Evolutionary conservation across 2,329 filamentous ascomycete species (phyloP), one percentile per base, ranked within the genome.

Genomic region (Hypoxylon sp.): DNA sequence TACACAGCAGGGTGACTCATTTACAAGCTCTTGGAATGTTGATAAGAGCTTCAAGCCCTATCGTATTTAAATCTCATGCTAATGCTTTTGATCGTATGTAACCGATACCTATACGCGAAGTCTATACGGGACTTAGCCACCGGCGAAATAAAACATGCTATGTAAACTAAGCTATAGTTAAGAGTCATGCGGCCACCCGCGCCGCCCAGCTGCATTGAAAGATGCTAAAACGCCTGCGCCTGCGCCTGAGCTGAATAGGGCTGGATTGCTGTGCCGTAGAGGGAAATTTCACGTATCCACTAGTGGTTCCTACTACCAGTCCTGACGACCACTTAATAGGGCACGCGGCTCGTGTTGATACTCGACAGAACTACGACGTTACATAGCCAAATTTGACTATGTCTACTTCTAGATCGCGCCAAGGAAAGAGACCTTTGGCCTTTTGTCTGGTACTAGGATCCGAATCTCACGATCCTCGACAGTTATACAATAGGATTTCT

Each of bases 241-340:
- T 9, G 7, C 38, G 19, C 4, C 23, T 3, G 45, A 19, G 57
- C 45, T 57, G 57, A 52, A 25, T 19, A 36, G 48, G 28, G 60
- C 65, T 63, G 48, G 55, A n/a, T 32, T 46, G 52, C 65, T 61
- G 57, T 34, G 65, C 65, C 61, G 60, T 52, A 59, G 23, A 28
- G n/a, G 34, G 23, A 58, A 61, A 64, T 68, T 68, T 50, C 41
- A 38, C 49, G 19, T 46, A 23, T 30, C 17, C 41, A 17, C 46
- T 7, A 11, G 57, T 66, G 60, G 56, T 45, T 45, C n/a, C 45
- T 25, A 19, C 41, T 34, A 23, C 38, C 30, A 23, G 21, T 45
- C 51, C 17, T 32, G 3, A 28, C 13, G 45, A n/a, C 56, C 60
- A 48, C 13, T 45, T 11, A 43, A 51, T 43, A 36, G 11, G 5